These are phyloP conservation scores for Malassezia brasiliensis DNA, from an alignment of 1,284 basidiomycete genomes.

Conservation along the genomic window DNA sequence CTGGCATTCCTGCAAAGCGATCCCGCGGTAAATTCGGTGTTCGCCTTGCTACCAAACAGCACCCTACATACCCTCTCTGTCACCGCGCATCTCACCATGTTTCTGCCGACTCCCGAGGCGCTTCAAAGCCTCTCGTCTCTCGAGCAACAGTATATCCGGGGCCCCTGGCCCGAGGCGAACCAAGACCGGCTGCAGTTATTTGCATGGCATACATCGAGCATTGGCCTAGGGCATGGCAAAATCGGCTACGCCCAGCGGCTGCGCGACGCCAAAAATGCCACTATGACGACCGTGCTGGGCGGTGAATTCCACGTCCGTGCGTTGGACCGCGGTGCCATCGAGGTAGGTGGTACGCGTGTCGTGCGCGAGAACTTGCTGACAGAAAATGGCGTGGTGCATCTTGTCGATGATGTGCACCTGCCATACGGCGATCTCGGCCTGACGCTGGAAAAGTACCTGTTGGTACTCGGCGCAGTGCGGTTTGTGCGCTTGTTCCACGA, in stretches of 20 bases:
- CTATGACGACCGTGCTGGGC: slow-evolving; percentile 34
- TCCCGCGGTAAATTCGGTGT: neutral
- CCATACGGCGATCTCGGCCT: slow-evolving; percentile 66
- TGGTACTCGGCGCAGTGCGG: slow-evolving; percentile 75
- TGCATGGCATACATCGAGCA: slow-evolving; percentile 40
- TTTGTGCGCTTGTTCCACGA: slow-evolving; percentile 83
- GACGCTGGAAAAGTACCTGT: slow-evolving; percentile 83
- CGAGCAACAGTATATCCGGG: slow-evolving; percentile 32
- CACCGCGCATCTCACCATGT: slow-evolving; percentile 67
- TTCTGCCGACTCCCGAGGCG: slow-evolving; percentile 74
- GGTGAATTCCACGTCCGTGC: slow-evolving; percentile 25
- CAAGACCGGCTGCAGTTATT: slow-evolving; percentile 38
- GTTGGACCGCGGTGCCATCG: slow-evolving; percentile 15
- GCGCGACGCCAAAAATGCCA: neutral
- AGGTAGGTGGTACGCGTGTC: slow-evolving; percentile 21
- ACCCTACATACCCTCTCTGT: slow-evolving; percentile 29
- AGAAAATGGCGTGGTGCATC: slow-evolving; percentile 63
- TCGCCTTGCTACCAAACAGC: slow-evolving; percentile 31
- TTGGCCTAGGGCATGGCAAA: slow-evolving; percentile 29
- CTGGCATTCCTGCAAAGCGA: slow-evolving; percentile 51
- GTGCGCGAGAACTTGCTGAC: slow-evolving; percentile 39
- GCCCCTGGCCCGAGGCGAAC: slow-evolving; percentile 24
- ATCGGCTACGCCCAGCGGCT: slow-evolving; percentile 28
- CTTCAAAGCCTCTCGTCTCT: slow-evolving; percentile 53
- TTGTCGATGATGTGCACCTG: slow-evolving; percentile 71